phyloP scores from a whole-genome alignment of 2,329 filamentous ascomycete genomes.

The Didymella sp. region DNA sequence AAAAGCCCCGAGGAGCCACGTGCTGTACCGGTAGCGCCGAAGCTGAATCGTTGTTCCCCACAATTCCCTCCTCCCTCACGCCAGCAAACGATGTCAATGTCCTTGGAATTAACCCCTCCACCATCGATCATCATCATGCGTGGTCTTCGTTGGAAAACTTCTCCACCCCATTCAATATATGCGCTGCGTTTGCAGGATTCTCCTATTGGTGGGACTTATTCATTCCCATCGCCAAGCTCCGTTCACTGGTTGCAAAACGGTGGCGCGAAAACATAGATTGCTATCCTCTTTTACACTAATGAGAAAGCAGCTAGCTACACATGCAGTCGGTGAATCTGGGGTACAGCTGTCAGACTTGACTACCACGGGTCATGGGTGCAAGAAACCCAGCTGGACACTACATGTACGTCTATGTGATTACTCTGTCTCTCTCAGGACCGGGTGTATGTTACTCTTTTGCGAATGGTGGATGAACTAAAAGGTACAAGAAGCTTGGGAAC shows the following conservation, averaged over 20 bases:
- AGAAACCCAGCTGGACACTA: slow-evolving; percentile 10
- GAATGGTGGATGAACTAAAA: slow-evolving; percentile 35
- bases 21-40: slow-evolving; percentile 6
- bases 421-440: slow-evolving; percentile 8
- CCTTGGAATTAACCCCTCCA: not conserved
- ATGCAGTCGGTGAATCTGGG: slow-evolving; percentile 16
- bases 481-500: slow-evolving; percentile 1
- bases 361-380: slow-evolving; percentile 14
- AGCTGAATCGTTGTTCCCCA: not conserved
- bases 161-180: slow-evolving; percentile 2
- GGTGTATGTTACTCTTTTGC: slow-evolving; percentile 10
- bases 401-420: slow-evolving; percentile 6
- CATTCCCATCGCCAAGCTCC: slow-evolving; percentile 25
- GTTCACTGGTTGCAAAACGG: slow-evolving; percentile 23
- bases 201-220: slow-evolving; percentile 37
- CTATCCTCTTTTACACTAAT: slow-evolving; percentile 10
- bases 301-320: slow-evolving; percentile 13
- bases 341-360: slow-evolving; percentile 13
- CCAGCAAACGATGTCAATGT: not conserved
- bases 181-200: slow-evolving; percentile 10
- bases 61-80: not conserved
- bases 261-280: slow-evolving; percentile 27
- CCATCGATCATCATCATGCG: not conserved
- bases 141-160: not conserved
- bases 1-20: not conserved